A percentile compares a stretch with the other conserved stretches of the same genome.
Conservation (phyloP, 1,284 basidiomycete genomes). For the Fistulina hepatica region DNA sequence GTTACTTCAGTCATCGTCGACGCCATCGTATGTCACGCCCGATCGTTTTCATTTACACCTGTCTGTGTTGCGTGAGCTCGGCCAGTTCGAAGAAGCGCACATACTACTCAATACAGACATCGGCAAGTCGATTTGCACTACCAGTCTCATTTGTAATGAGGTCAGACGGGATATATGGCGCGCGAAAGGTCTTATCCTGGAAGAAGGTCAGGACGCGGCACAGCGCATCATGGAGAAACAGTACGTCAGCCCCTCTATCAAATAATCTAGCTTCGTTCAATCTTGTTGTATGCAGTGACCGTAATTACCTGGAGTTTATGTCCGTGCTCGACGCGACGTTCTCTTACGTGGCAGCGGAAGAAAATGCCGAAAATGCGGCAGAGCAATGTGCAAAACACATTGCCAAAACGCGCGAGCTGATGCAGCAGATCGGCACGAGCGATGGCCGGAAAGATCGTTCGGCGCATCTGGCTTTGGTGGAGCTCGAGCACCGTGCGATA, state of each 20-base stretch:
- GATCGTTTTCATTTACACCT: conserved; percentile 72
- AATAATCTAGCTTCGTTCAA: conserved; percentile 6
- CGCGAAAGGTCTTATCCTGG: conserved; percentile 37
- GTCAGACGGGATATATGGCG: conserved; percentile 60
- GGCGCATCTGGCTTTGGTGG: conserved; percentile 56
- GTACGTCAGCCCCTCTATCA: conserved; percentile 23
- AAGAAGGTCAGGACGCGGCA: conserved; percentile 51
- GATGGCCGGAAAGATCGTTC: conserved; percentile 66
- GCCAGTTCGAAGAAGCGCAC: conserved; percentile 57
- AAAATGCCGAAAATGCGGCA: conserved; percentile 22
- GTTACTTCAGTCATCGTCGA: conserved; percentile 47
- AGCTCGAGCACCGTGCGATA: conserved; percentile 52
- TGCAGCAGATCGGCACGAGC: conserved; percentile 42
- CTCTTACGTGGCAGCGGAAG: conserved; percentile 22
- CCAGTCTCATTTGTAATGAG: conserved; percentile 66
- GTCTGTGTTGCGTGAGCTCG: conserved; percentile 57
- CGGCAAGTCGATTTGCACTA: conserved; percentile 53
- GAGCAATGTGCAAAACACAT: conserved; percentile 30
- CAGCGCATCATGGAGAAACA: conserved; percentile 44
- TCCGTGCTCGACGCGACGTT: conserved; percentile 62
- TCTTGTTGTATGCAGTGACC: conserved; percentile 40
- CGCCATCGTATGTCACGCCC: conserved; percentile 50
- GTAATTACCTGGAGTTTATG: conserved; percentile 78
- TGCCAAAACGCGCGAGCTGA: conserved; percentile 37
- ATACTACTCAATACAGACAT: conserved; percentile 58